phyloP scores from a whole-genome alignment of 805 yeast genomes.

The Myxozyma neglecta region DNA sequence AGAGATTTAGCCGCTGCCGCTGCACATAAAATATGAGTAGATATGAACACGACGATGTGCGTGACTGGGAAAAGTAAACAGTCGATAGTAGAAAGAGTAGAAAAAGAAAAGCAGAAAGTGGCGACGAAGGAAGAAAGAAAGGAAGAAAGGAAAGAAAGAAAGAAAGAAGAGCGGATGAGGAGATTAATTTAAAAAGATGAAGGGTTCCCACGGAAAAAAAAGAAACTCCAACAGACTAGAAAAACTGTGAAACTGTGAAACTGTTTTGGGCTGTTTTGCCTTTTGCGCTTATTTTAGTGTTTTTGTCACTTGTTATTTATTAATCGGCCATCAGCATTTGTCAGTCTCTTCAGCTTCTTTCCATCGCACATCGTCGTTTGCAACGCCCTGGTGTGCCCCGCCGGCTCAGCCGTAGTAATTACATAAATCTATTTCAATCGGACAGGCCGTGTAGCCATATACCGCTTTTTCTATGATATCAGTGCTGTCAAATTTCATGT shows the following conservation, averaged over 20 bases:
- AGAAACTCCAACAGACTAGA: neutral
- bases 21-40: neutral
- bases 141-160: neutral
- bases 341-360: no score
- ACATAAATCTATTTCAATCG: no score
- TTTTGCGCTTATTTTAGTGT: slow-evolving; percentile 1
- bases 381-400: no score
- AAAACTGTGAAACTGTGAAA: no score
- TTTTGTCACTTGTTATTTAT: neutral
- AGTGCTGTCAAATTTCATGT: no score
- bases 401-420: no score
- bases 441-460: neutral
- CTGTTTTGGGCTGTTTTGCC: slow-evolving; percentile 1
- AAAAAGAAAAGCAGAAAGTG: neutral
- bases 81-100: neutral
- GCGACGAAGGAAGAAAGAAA: neutral
- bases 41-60: neutral
- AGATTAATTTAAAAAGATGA: no score
- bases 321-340: no score
- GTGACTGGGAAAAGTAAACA: neutral
- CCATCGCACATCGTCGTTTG: no score
- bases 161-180: neutral
- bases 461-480: neutral
- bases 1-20: no score
- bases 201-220: no score